These are phyloP conservation scores for Marasmius oreades DNA, from an alignment of 1,284 basidiomycete species.

Conservation along the genomic window DNA sequence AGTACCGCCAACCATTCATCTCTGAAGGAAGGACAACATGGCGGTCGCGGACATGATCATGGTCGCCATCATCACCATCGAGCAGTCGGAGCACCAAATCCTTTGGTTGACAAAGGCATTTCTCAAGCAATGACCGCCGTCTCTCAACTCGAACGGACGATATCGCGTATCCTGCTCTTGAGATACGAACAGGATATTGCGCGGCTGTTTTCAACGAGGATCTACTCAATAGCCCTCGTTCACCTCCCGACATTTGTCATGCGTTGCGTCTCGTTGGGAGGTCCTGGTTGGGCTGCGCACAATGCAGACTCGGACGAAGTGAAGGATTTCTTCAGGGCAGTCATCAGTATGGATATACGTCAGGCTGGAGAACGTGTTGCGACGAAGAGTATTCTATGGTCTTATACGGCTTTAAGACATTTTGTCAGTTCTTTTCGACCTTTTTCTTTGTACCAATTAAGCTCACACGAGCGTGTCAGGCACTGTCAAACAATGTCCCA, in stretches of 20 bases:
- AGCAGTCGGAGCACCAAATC: slow-evolving; percentile 37
- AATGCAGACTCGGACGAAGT: slow-evolving; percentile 64
- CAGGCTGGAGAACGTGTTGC: slow-evolving; percentile 71
- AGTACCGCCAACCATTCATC: neutral
- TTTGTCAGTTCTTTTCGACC: slow-evolving; percentile 46
- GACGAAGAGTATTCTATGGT: slow-evolving; percentile 73
- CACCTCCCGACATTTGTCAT: slow-evolving; percentile 64
- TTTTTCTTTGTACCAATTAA: neutral
- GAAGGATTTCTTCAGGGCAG: slow-evolving; percentile 66
- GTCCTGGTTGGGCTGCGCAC: slow-evolving; percentile 61
- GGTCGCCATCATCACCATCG: slow-evolving; percentile 30
- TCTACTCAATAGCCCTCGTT: slow-evolving; percentile 57
- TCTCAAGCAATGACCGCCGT: slow-evolving; percentile 51
- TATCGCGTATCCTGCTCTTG: slow-evolving; percentile 57
- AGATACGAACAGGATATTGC: slow-evolving; percentile 70
- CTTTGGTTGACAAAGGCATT: slow-evolving; percentile 49
- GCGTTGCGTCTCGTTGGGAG: slow-evolving; percentile 54
- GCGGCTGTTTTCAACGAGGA: slow-evolving; percentile 63
- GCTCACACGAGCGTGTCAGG: slow-evolving; percentile 32
- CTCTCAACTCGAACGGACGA: slow-evolving; percentile 59
- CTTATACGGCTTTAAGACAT: slow-evolving; percentile 67
- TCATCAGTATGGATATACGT: slow-evolving; percentile 67
- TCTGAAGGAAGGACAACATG: neutral
- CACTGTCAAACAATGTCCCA: slow-evolving; percentile 61
- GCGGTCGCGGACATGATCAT: slow-evolving; percentile 24